Percentiles rank a stretch among this genome's conserved stretches.
Conservation (phyloP, 495 filamentous ascomycete species). For the Aspergillus asperescens region DNA sequence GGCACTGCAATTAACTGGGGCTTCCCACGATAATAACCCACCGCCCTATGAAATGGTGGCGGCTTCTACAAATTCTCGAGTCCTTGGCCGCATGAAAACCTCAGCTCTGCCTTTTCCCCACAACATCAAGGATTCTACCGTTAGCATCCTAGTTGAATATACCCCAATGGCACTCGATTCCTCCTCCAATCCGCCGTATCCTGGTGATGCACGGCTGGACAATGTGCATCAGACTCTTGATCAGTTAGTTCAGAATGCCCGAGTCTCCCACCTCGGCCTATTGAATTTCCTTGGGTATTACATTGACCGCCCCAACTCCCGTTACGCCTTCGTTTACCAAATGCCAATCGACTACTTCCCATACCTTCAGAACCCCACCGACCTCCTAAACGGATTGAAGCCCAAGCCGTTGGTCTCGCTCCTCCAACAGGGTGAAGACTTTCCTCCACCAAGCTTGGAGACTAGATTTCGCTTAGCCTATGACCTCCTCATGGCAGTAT, state of each 20-base stretch:
- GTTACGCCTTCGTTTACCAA: constrained; percentile 78
- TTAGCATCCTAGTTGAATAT: constrained; percentile 43
- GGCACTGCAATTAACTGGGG: constrained; percentile 39
- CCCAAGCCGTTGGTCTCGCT: constrained; percentile 46
- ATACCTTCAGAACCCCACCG: constrained; percentile 41
- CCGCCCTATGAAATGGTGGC: constrained; percentile 45
- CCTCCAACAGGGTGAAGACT: constrained; percentile 43
- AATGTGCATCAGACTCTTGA: constrained; percentile 41
- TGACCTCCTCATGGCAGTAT: constrained; percentile 68
- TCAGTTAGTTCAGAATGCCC: constrained; percentile 45
- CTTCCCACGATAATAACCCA: constrained; percentile 39
- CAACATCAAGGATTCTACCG: constrained; percentile 36
- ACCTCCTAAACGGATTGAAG: constrained; percentile 36
- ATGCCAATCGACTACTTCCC: constrained; percentile 59
- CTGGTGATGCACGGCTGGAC: constrained; percentile 31
- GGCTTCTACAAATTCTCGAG: constrained; percentile 43
- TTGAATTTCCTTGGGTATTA: constrained; percentile 80
- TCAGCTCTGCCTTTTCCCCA: constrained; percentile 34
- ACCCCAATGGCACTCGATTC: constrained; percentile 41
- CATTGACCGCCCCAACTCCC: constrained; percentile 68
- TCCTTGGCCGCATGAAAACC: constrained; percentile 41
- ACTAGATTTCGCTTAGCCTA: constrained; percentile 80
- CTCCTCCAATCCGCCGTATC: constrained; percentile 24
- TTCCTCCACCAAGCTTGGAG: constrained; percentile 56
- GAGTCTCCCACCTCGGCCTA: constrained; percentile 55